A percentile compares a stretch with the other conserved stretches of the same genome.
phyloP scores from a whole-genome alignment of 1,139 yeast genomes.

The Diutina neorugosa region DNA sequence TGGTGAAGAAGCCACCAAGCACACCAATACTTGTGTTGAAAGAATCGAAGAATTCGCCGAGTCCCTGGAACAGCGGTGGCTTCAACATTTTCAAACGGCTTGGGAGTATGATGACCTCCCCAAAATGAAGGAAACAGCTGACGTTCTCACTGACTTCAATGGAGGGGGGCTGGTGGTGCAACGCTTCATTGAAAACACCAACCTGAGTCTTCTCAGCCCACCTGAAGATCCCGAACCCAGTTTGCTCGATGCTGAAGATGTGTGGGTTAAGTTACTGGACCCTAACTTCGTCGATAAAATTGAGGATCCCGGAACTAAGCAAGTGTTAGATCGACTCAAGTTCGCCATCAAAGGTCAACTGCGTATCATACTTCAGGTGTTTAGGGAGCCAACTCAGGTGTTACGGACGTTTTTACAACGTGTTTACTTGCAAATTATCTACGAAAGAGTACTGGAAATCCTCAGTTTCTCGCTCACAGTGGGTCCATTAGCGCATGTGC shows the following conservation, averaged over 20 bases:
- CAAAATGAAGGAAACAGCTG: slow-evolving; percentile 72
- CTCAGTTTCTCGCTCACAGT: slow-evolving; percentile 53
- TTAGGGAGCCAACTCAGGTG: slow-evolving; percentile 55
- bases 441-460: slow-evolving; percentile 51
- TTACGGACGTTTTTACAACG: slow-evolving; percentile 62
- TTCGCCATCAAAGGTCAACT: slow-evolving; percentile 55
- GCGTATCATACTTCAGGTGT: slow-evolving; percentile 60
- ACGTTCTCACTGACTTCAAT: slow-evolving; percentile 68
- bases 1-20: slow-evolving; percentile 20
- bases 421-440: slow-evolving; percentile 66
- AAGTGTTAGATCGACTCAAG: slow-evolving; percentile 23
- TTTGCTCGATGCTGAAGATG: slow-evolving; percentile 24
- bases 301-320: slow-evolving; percentile 22
- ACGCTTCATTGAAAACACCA: slow-evolving; percentile 73
- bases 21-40: slow-evolving; percentile 35
- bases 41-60: slow-evolving; percentile 65
- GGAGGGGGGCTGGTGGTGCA: slow-evolving; percentile 79
- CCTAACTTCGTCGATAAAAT: slow-evolving; percentile 20
- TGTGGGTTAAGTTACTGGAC: slow-evolving; percentile 26
- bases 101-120: slow-evolving; percentile 46
- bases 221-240: slow-evolving; percentile 19
- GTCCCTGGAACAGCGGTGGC: slow-evolving; percentile 54
- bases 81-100: slow-evolving; percentile 47
- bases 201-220: slow-evolving; percentile 38
- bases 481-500: slow-evolving; percentile 63